Evolutionary conservation across 2,329 filamentous ascomycete species (phyloP).

Genomic region (Teratosphaeria viscida): DNA sequence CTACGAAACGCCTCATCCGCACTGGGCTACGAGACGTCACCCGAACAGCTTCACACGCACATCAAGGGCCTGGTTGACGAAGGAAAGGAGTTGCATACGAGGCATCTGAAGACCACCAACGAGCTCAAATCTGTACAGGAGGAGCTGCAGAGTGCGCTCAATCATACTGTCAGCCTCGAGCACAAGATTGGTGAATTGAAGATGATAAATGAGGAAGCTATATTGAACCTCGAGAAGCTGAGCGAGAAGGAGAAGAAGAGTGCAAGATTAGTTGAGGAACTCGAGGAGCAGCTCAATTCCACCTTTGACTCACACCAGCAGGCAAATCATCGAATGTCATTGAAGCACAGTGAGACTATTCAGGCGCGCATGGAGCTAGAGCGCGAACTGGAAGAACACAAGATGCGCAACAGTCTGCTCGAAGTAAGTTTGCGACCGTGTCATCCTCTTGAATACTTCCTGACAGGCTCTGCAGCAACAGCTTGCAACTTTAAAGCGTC

Average conservation of each 20-base stretch:
- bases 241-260: conserved; percentile 74
- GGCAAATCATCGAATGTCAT: conserved; percentile 75
- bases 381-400: conserved; percentile 66
- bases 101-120: conserved; percentile 33
- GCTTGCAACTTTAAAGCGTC: conserved; percentile 29
- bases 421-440: conserved; percentile 51
- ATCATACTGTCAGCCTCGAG: conserved; percentile 31
- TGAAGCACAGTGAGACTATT: conserved; percentile 40
- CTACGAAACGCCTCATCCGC: conserved; percentile 52
- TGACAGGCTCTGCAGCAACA: conserved; percentile 51
- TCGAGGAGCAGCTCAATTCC: conserved; percentile 89
- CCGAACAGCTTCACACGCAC: conserved; percentile 31
- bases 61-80: conserved; percentile 35
- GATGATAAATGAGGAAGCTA: conserved; percentile 42
- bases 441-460: not conserved
- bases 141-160: conserved; percentile 32
- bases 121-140: conserved; percentile 33
- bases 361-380: conserved; percentile 38
- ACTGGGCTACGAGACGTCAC: conserved; percentile 52
- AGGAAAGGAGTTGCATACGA: conserved; percentile 32
- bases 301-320: conserved; percentile 90
- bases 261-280: conserved; percentile 80
- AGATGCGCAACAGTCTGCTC: conserved; percentile 60
- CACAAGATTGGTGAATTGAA: conserved; percentile 36
- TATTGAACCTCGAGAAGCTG: conserved; percentile 48